Evolutionary conservation across 352 stramenopile species (phyloP), one percentile per base, ranked within the genome.

Genomic region (Phytophthora cajani): DNA sequence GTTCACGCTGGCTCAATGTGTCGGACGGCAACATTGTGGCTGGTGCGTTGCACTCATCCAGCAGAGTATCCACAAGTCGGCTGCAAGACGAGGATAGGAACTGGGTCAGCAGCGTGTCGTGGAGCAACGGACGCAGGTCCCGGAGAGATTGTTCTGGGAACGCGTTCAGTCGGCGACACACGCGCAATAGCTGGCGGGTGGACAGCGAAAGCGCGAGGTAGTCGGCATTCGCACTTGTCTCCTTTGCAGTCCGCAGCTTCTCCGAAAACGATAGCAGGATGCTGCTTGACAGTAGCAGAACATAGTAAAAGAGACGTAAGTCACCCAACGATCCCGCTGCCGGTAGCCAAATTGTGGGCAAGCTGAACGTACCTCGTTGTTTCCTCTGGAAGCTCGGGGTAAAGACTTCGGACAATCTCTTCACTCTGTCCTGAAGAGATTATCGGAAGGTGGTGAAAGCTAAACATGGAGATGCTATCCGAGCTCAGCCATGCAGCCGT

Each of bases 381-480:
- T 57, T 82, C 72, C 38, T 85, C 58, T 0, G 81, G 84, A 11
- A 94, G 75, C 9, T 71, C 42, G 0, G 87, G 87, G 38, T 84
- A 92, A 8, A 94, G 47, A 2, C 63, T 50, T 8, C 68, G 67
- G 2, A 94, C 79, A 21, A 95, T 78, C 14, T 87, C 44, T 52
- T 87, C 71, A 21, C 78, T 85, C 46, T 94, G 77, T 1, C 11
- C 17, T 11, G 62, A 64, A 27, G 61, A 78, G 17, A 94, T 60
- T 30, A 63, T 66, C 7, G 85, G 74, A 19, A 93, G 58, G 12
- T 79, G 49, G 51, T 93, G 85, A 69, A 93, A 95, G 17, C 75
- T 81, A 56, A 95, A 92, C 83, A 95, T 90, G 16, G 84, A 76
- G 25, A 95, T 89, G 42, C 77, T 93, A 40, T 94, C 88, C 36